These are phyloP conservation scores for Colletotrichum gigasporum DNA, from an alignment of 2,329 filamentous ascomycete genomes.

Conservation along the genomic window DNA sequence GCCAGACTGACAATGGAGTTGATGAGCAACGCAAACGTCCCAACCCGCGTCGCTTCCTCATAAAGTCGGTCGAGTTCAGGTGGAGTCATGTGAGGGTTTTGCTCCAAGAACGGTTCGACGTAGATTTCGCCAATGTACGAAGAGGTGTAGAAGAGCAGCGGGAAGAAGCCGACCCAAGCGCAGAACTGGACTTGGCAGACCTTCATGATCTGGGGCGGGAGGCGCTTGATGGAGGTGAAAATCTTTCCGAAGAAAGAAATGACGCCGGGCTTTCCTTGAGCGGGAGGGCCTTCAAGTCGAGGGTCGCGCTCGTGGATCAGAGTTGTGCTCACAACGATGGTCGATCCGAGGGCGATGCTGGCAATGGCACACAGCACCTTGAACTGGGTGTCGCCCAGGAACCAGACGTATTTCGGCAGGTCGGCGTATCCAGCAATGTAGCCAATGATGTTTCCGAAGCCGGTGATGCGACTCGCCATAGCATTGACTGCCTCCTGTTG, in stretches of 20 bases:
- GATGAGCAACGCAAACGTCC: conserved; percentile 87
- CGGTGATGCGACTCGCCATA: conserved; percentile 89
- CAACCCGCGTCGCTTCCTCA: conserved; percentile 85
- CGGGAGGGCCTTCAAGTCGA: conserved; percentile 71
- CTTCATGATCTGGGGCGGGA: conserved; percentile 83
- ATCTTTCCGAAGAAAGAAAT: conserved; percentile 83
- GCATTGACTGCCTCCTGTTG: conserved; percentile 95
- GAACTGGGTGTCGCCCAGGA: conserved; percentile 89
- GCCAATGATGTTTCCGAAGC: conserved; percentile 89
- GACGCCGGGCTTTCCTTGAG: conserved; percentile 70
- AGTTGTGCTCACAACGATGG: conserved; percentile 75
- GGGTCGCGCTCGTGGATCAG: conserved; percentile 84
- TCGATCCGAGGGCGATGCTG: conserved; percentile 74
- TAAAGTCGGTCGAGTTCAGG: conserved; percentile 82
- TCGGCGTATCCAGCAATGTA: conserved; percentile 89
- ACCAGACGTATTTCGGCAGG: conserved; percentile 78
- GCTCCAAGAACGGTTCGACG: conserved; percentile 80
- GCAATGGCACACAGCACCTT: conserved; percentile 91
- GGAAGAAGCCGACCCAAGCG: conserved; percentile 96
- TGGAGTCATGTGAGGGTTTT: conserved; percentile 80
- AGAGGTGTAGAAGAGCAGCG: conserved; percentile 93
- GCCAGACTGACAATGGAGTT: conserved; percentile 87
- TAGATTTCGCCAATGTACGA: conserved; percentile 95
- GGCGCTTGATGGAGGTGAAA: conserved; percentile 76
- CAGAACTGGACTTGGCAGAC: conserved; percentile 87